phyloP scores from a whole-genome alignment of 2,329 filamentous ascomycete genomes.

The Penicillium sp. region DNA sequence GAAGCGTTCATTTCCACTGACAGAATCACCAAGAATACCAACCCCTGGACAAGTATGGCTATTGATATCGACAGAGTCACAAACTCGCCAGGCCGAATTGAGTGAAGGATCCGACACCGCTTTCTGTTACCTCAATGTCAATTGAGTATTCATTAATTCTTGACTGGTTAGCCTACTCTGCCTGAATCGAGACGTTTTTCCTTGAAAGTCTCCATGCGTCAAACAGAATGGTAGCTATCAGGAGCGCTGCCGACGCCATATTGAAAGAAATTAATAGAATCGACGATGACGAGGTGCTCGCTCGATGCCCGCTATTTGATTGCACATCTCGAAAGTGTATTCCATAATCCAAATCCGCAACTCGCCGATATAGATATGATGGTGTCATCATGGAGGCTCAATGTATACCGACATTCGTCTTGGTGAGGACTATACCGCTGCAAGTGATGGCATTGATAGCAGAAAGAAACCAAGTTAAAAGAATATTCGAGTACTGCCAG shows the following conservation, averaged over 20 bases:
- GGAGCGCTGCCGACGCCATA: constrained; percentile 14
- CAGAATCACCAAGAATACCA: constrained; percentile 16
- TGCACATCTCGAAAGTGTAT: background rate
- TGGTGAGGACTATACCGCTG: constrained; percentile 8
- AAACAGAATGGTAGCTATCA: constrained; percentile 12
- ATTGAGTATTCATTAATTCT: background rate
- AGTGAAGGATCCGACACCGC: constrained; percentile 8
- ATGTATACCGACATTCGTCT: constrained; percentile 7
- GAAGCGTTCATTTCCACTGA: constrained; percentile 10
- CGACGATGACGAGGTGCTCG: constrained; percentile 7
- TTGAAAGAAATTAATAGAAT: constrained; percentile 16
- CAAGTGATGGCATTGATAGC: background rate
- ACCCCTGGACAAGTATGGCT: constrained; percentile 17
- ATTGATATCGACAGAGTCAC: constrained; percentile 16
- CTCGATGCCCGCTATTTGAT: background rate
- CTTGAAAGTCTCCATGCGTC: constrained; percentile 12
- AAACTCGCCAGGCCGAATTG: constrained; percentile 18
- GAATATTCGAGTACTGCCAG: constrained; percentile 3
- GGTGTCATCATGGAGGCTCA: constrained; percentile 1
- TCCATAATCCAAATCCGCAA: background rate
- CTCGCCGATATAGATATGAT: background rate
- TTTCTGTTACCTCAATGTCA: constrained; percentile 9
- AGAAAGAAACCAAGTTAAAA: no score
- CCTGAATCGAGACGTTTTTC: background rate
- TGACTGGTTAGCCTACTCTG: constrained; percentile 8